Percentiles rank a stretch among this genome's conserved stretches.
These are phyloP conservation scores for Solanum sitiens DNA, from an alignment of 257 asterid genomes.

Conservation along the genomic window DNA sequence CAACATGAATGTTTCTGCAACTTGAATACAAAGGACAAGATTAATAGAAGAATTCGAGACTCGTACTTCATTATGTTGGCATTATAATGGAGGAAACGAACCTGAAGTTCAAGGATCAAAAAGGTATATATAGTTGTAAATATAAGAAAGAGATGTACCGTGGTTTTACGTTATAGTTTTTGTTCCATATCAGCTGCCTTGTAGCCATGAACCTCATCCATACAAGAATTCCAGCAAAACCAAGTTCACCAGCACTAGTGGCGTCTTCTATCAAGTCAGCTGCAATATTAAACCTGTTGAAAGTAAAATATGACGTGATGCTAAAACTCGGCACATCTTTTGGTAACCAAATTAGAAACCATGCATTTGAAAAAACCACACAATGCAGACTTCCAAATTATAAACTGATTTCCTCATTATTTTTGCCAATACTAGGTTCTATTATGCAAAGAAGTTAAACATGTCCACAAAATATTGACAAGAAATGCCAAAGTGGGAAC, in stretches of 20 bases:
- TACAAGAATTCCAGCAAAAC: constrained; percentile 89
- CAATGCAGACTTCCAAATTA: neutral
- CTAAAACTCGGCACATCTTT: constrained; percentile 1
- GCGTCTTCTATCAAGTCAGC: constrained; percentile 89
- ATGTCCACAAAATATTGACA: neutral
- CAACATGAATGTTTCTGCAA: neutral
- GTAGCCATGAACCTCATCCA: constrained; percentile 99
- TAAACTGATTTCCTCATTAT: neutral
- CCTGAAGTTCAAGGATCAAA: neutral
- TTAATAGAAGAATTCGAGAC: neutral
- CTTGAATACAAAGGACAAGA: neutral
- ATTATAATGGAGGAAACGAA: neutral
- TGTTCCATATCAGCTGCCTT: constrained; percentile 95
- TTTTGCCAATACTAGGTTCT: neutral
- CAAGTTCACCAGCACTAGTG: constrained; percentile 64
- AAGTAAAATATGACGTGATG: constrained; percentile 6
- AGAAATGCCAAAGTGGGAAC: neutral
- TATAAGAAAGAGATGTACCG: constrained; percentile 41
- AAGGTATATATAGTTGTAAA: neutral
- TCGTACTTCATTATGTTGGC: neutral
- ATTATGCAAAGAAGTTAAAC: neutral
- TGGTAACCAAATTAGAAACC: neutral
- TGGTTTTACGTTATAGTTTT: constrained; percentile 97
- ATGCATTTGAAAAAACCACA: neutral
- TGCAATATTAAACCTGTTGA: constrained; percentile 82